Base-by-base conservation (phyloP, 352 stramenopile genomes). In the Phytophthora sojae region DNA sequence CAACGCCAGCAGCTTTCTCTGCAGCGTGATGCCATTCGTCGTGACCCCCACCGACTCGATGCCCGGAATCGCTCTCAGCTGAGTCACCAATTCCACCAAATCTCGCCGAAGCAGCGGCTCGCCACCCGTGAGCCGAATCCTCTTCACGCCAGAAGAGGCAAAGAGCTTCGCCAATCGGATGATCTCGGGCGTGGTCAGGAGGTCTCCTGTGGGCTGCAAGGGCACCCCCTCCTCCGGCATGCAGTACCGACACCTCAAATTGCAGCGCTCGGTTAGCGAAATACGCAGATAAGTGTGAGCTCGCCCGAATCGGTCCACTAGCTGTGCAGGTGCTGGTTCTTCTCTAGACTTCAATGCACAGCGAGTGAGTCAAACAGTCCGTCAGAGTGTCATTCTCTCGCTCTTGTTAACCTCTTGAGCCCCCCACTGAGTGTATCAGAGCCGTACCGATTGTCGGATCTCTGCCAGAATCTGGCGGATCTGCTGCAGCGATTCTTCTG, bases 161-260 rank as follows among this genome's bases (percentile, higher is more conserved):
- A 99, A 99, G 21, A 98, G 69, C 19, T 64, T 80, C 1, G 90
- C 91, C 17, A 99, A 73, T 55, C 83, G 85, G 44, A 99, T 61
- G 62, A 99, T 97, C 80, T 99, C 98, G 6, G 87, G 64, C 4
- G 91, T 95, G 25, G 79, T 94, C 8, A 99, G 77, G 51, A 98
- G 69, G 21, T 94, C 77, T 23, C 81, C 77, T 6, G 71, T 29
- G 2, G 93, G 86, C 67, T 97, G 92, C 32, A 99, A 70, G 0
- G 83, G 69, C 7, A 99, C 94, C 29, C 97, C 97, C 17, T 99
- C 90, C 59, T 92, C 88, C 0, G 97, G 97, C 97, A 99, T 99
- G 70, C 97, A 99, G 76, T 99, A 99, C 12, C 87, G 83, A 80
- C 97, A 99, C 32, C 96, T 81, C 51, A 99, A 82, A 80, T 99